Evolutionary conservation across 1,284 basidiomycete genomes (phyloP).

Genomic region (Ustilago shanxiensis): DNA sequence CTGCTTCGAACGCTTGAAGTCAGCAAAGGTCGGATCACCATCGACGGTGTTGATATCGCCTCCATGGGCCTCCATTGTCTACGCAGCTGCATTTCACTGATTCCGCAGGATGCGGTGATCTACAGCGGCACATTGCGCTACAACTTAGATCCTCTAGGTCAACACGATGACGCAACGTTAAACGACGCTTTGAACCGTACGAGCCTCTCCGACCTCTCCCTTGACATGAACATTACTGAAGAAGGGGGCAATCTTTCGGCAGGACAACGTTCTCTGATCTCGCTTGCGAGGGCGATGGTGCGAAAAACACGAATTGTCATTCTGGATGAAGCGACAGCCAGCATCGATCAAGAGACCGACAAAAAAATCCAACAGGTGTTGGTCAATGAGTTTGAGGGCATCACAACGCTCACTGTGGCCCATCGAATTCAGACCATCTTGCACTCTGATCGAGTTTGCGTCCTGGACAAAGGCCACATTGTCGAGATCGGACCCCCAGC

Average conservation of each 20-base stretch:
- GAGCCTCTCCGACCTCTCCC: conserved; percentile 67
- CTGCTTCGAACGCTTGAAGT: conserved; percentile 62
- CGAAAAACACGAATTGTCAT: conserved; percentile 36
- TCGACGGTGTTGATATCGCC: conserved; percentile 70
- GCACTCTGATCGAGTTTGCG: conserved; percentile 77
- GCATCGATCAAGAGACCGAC: conserved; percentile 66
- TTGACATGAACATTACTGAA: conserved; percentile 81
- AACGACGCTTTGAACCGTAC: conserved; percentile 66
- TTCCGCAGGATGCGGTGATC: conserved; percentile 85
- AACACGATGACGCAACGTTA: conserved; percentile 72
- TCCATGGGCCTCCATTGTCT: conserved; percentile 76
- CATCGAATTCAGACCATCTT: conserved; percentile 40
- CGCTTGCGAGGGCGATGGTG: conserved; percentile 80
- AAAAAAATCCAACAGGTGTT: conserved; percentile 33
- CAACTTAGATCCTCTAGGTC: conserved; percentile 80
- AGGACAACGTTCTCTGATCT: conserved; percentile 80
- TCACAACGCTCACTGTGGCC: conserved; percentile 34
- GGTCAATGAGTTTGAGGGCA: conserved; percentile 49
- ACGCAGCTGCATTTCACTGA: conserved; percentile 76
- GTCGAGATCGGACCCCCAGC: conserved; percentile 79
- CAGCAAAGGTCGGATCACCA: conserved; percentile 71
- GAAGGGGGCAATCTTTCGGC: conserved; percentile 81
- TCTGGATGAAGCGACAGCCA: conserved; percentile 51
- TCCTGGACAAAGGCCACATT: conserved; percentile 80
- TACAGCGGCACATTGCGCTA: conserved; percentile 78